Evolutionary conservation across 2,329 filamentous ascomycete genomes (phyloP).

Genomic region (Cladophialophora psammophila): DNA sequence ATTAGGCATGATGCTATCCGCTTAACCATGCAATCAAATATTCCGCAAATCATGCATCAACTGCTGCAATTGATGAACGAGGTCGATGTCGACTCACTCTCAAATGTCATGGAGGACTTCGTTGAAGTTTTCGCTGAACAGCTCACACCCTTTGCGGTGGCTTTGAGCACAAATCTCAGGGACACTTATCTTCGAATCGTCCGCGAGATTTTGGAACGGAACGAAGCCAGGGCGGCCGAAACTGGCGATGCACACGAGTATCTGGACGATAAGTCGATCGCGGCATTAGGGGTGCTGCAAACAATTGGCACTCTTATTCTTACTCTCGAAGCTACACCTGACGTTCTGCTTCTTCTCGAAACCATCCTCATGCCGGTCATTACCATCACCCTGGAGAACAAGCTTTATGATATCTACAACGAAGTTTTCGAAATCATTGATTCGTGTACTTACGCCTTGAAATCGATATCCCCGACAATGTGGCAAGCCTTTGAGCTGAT

Average conservation of each 20-base stretch:
- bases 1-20: conserved; percentile 96
- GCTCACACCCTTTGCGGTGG: conserved; percentile 94
- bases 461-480: conserved; percentile 94
- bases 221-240: conserved; percentile 66
- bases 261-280: conserved; percentile 97
- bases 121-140: conserved; percentile 98
- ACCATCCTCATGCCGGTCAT: conserved; percentile 97
- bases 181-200: conserved; percentile 97
- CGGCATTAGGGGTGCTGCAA: conserved; percentile 91
- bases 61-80: conserved; percentile 96
- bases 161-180: conserved; percentile 90
- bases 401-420: conserved; percentile 96
- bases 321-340: conserved; percentile 94
- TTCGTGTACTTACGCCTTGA: conserved; percentile 97
- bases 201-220: conserved; percentile 87
- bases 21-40: conserved; percentile 95
- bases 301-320: conserved; percentile 97
- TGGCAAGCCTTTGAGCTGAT: conserved; percentile 98
- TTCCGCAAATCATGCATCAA: conserved; percentile 99
- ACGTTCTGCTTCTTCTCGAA: conserved; percentile 92
- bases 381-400: conserved; percentile 94
- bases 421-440: conserved; percentile 99
- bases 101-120: conserved; percentile 99
- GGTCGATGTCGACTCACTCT: conserved; percentile 94
- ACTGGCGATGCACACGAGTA: conserved; percentile 82